Evolutionary conservation across 305 asterid genomes (phyloP).

Genomic region (Solanum hybrid): DNA sequence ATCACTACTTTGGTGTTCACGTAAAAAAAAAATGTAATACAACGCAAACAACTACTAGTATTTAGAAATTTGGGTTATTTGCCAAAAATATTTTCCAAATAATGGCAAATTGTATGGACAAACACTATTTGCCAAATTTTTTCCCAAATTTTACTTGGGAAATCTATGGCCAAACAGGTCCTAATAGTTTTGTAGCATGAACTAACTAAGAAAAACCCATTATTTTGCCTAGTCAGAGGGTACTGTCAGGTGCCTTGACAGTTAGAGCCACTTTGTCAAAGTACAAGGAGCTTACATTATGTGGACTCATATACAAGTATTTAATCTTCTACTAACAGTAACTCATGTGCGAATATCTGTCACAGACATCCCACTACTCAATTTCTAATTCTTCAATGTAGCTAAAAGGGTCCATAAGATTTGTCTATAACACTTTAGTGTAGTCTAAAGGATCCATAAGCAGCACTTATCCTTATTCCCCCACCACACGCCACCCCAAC

Average conservation of each 20-base stretch:
- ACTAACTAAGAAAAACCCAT: neutral
- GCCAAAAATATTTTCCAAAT: no score
- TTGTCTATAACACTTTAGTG: neutral
- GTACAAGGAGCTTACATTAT: neutral
- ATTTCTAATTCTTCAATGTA: neutral
- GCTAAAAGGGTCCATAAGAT: neutral
- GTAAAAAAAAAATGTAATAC: no score
- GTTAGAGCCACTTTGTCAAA: neutral
- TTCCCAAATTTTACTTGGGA: no score
- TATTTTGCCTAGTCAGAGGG: neutral
- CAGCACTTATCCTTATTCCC: neutral
- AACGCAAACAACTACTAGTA: no score
- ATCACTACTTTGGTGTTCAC: no score
- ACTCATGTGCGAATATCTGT: neutral
- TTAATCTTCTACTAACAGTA: neutral
- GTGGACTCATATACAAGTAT: neutral
- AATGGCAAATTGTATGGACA: no score
- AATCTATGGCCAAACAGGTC: no score
- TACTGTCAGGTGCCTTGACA: neutral
- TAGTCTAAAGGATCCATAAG: neutral
- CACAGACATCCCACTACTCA: neutral
- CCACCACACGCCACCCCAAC: neutral
- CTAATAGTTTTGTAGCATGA: neutral
- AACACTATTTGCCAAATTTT: no score
- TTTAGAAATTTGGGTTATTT: no score